Conservation (phyloP, 2,329 filamentous ascomycete genomes). For the Apiospora malaysiana region DNA sequence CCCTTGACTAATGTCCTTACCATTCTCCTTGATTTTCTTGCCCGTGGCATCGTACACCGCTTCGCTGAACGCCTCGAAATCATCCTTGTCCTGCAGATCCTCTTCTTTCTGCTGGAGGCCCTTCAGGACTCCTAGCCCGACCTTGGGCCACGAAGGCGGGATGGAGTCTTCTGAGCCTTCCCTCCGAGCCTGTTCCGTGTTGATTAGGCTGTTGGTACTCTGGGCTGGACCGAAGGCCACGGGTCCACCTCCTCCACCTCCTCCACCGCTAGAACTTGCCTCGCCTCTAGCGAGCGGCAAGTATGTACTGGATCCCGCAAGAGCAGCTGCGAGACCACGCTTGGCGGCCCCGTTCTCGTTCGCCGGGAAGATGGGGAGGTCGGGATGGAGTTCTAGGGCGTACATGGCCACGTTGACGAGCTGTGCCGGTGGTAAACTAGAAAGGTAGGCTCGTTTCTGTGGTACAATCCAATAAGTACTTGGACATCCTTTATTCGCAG, state of each 20-base stretch:
- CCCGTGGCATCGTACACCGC: conserved; percentile 40
- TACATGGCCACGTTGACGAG: conserved; percentile 70
- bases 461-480: conserved; percentile 25
- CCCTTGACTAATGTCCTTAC: conserved; percentile 31
- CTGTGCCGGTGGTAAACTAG: conserved; percentile 62
- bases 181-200: conserved; percentile 28
- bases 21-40: conserved; percentile 39
- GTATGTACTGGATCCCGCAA: conserved; percentile 4
- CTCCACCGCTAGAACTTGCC: conserved; percentile 35
- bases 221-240: conserved; percentile 40
- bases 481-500: neutral
- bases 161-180: conserved; percentile 39
- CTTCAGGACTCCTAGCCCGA: conserved; percentile 38
- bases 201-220: conserved; percentile 17
- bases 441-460: conserved; percentile 68
- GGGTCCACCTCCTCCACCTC: conserved; percentile 39
- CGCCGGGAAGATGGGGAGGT: conserved; percentile 67
- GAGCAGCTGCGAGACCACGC: conserved; percentile 2
- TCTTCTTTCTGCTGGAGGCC: conserved; percentile 37
- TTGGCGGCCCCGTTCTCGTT: conserved; percentile 37
- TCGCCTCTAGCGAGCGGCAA: neutral
- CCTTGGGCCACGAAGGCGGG: conserved; percentile 39
- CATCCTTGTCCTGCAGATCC: conserved; percentile 38
- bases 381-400: conserved; percentile 65
- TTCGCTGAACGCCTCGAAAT: conserved; percentile 44